Base-by-base conservation (phyloP, 495 filamentous ascomycete species). In the Penicillium roqueforti region DNA sequence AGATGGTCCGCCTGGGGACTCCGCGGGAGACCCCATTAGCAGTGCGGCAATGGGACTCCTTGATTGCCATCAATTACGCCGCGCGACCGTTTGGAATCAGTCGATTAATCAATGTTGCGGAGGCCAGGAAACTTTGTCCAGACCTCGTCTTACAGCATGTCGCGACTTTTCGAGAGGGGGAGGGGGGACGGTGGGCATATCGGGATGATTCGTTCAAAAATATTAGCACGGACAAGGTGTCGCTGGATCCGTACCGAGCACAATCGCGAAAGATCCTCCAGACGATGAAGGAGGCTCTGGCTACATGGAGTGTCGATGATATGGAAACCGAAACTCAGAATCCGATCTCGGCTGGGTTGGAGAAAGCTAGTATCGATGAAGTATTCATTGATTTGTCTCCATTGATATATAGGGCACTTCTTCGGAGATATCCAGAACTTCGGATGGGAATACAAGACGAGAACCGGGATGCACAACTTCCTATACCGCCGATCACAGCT, bases 1-100 rank as follows among this genome's bases (percentile, higher is more conserved):
- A 97, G 69, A 91, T 89, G 79, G 84, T 95, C 3, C 85, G 95
- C 7, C 77, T 97, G 32, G 85, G 82, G 10, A 77, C 88, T 10
- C 72, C 86, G 34, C 83, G 87, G 53, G 81, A 88, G 34, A 79
- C 82, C 45, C 93, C 93, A 6, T 79, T 98, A 29, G 93, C 93
- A 2, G 93, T 98, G n/a, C 91, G 92, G 47, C 72, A 77, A 55
- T 79, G 82, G 82, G 77, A 82, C 69, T 92, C 88, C 14, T 79
- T 98, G 16, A 97, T 98, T 51, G 93, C 93, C 6, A 84, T 98
- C 65, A 98, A 98, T 68, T 98, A 98, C 63, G 86, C 93, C 1
- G 91, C 93, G 9, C 82, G 93, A 14, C 76, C 78, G 0, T 93
- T 81, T 56, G 90, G 89, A 7, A 84, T 98, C 31, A 86, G 75